These are phyloP conservation scores for Blastobotrys chiropterorum DNA, from an alignment of 805 yeast genomes.

Conservation along the genomic window DNA sequence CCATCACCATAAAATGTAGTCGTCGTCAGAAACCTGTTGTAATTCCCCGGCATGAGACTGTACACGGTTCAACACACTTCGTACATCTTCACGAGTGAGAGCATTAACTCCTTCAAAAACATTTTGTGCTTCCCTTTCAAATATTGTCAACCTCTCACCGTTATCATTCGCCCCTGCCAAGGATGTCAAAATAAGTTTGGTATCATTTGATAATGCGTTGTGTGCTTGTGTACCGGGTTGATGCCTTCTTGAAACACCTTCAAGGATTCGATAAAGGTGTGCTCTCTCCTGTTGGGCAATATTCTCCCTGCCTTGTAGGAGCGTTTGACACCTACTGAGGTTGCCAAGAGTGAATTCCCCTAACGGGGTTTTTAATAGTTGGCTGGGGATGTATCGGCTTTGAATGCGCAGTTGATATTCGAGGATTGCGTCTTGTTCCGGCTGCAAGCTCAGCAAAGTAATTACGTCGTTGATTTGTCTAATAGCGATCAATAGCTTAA, in stretches of 20 bases:
- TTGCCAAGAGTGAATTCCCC: too few species aligned
- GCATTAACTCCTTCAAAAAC: background rate
- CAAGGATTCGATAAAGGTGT: background rate
- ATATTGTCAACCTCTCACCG: background rate
- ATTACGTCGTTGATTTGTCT: background rate
- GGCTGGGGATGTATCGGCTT: background rate
- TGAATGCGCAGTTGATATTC: background rate
- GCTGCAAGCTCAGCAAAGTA: background rate
- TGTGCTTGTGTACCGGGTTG: background rate
- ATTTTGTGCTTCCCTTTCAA: background rate
- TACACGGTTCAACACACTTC: background rate
- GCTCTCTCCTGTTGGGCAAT: background rate
- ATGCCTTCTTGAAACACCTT: background rate
- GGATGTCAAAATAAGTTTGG: background rate
- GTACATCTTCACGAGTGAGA: background rate
- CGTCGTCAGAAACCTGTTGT: background rate
- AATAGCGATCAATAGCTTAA: background rate
- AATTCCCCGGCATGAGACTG: background rate
- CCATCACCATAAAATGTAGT: background rate
- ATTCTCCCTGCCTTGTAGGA: background rate
- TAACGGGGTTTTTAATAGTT: background rate
- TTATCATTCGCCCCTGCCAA: background rate
- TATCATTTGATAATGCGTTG: background rate
- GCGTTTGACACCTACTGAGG: too few species aligned
- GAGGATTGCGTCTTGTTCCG: background rate